Evolutionary conservation across 768 basidiomycete species (phyloP).

Genomic region (Tylopilus balloui): DNA sequence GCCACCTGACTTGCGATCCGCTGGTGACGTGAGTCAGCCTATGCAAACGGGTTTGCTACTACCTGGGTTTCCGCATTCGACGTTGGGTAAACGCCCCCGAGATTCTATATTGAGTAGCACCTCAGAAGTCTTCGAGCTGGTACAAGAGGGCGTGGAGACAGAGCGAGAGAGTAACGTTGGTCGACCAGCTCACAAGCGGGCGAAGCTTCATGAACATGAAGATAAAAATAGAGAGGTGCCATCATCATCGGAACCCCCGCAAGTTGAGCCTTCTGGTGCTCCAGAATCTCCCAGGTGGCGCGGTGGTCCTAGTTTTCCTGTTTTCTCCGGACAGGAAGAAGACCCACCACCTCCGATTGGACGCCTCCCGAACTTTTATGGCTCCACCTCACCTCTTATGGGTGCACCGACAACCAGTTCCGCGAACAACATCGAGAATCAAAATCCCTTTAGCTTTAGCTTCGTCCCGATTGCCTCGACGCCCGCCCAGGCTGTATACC

Average conservation of each 20-base stretch:
- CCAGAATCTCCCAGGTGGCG: constrained; percentile 19
- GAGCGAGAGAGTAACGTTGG: constrained; percentile 37
- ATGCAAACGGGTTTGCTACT: constrained; percentile 19
- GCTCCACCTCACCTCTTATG: constrained; percentile 37
- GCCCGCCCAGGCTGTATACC: constrained; percentile 41
- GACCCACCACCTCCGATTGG: constrained; percentile 51
- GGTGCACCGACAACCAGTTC: constrained; percentile 40
- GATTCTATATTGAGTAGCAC: constrained; percentile 45
- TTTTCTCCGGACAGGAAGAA: constrained; percentile 42
- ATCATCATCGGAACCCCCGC: constrained; percentile 8
- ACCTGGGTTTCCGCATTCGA: constrained; percentile 40
- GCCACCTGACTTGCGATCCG: constrained; percentile 8
- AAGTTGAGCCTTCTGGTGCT: constrained; percentile 17
- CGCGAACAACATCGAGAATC: constrained; percentile 50
- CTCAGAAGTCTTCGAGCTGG: constrained; percentile 40
- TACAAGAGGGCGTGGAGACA: constrained; percentile 37
- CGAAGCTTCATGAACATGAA: constrained; percentile 34
- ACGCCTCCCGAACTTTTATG: constrained; percentile 50
- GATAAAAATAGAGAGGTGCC: constrained; percentile 14
- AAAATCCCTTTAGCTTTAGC: constrained; percentile 48
- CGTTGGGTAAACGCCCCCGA: constrained; percentile 65
- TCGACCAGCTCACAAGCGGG: constrained; percentile 52
- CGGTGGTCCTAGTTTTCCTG: constrained; percentile 40
- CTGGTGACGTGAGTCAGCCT: constrained; percentile 9
- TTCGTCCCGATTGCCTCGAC: constrained; percentile 52